These are phyloP conservation scores for Nissolia schottii DNA, from an alignment of 306 rosid species.

Conservation along the genomic window DNA sequence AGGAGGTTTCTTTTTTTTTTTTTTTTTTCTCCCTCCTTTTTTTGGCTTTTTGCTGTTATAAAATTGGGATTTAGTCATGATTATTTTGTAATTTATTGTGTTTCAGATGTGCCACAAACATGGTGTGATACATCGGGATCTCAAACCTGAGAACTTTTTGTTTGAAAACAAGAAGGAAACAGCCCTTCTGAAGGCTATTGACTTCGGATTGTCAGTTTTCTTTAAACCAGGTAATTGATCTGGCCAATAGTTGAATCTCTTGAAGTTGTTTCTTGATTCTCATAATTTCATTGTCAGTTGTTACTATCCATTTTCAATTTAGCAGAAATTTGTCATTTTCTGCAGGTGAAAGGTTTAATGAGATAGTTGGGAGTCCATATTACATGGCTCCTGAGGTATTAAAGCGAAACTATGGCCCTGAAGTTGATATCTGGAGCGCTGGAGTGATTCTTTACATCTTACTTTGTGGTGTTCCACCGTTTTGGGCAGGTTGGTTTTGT, in stretches of 20 bases:
- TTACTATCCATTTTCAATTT: slow-evolving; percentile 7
- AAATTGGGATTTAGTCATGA: slow-evolving; percentile 6
- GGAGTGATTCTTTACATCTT: no score
- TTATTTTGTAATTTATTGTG: slow-evolving; percentile 11
- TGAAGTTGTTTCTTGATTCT: neutral
- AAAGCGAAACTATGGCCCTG: no score
- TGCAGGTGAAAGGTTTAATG: slow-evolving; percentile 71
- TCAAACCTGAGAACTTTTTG: slow-evolving; percentile 95
- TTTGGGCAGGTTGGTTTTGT: slow-evolving; percentile 89
- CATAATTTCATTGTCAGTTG: slow-evolving; percentile 6
- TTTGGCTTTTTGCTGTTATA: neutral
- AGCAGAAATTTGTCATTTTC: slow-evolving; percentile 20
- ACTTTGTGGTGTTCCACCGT: no score
- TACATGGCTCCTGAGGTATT: no score
- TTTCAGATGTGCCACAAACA: slow-evolving; percentile 83
- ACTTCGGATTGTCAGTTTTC: slow-evolving; percentile 80
- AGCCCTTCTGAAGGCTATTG: slow-evolving; percentile 64
- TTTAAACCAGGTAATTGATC: slow-evolving; percentile 71
- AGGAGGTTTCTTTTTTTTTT: neutral
- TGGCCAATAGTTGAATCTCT: neutral
- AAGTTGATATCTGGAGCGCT: no score
- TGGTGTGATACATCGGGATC: no score
- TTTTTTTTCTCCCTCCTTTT: neutral
- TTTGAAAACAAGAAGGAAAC: slow-evolving; percentile 81
- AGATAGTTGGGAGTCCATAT: slow-evolving; percentile 96